Evolutionary conservation across 139 green algal species (phyloP).

Genomic region (Chlamydomonas schloesseri): DNA sequence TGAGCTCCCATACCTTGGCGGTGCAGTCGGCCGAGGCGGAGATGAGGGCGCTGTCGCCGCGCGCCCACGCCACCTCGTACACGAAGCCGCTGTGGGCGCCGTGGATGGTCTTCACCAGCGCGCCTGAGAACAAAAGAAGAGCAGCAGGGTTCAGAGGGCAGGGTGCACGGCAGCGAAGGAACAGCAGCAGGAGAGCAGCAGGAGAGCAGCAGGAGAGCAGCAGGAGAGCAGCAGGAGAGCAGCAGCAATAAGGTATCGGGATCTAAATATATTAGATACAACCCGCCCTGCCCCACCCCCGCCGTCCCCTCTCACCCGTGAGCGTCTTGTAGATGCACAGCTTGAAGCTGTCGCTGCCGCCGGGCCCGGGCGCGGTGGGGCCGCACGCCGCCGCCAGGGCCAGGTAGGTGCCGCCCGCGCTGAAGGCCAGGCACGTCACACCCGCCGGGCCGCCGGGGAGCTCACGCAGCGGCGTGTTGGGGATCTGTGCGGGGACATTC

Average conservation of each 20-base stretch:
- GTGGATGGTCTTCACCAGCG: constrained; percentile 9
- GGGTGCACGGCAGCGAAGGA: too few species aligned
- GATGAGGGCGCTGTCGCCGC: constrained; percentile 56
- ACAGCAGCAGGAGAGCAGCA: too few species aligned
- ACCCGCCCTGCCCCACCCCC: neutral
- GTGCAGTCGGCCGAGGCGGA: constrained; percentile 64
- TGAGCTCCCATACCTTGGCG: constrained; percentile 52
- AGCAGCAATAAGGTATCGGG: too few species aligned
- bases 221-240: too few species aligned
- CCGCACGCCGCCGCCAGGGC: neutral
- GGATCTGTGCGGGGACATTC: constrained; percentile 40
- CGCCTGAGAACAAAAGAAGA: too few species aligned
- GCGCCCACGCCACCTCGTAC: constrained; percentile 59
- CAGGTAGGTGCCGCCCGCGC: constrained; percentile 27
- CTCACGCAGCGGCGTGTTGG: constrained; percentile 40
- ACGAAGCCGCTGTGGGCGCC: constrained; percentile 46
- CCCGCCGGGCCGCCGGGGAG: constrained; percentile 35
- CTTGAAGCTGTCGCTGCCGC: neutral
- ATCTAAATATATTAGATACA: too few species aligned
- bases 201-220: too few species aligned
- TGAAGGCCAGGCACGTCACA: constrained; percentile 49
- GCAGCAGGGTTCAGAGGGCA: too few species aligned
- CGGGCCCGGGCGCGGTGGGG: neutral
- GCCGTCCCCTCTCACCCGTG: neutral
- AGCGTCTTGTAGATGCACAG: constrained; percentile 23